Base-by-base conservation (phyloP, 2,329 filamentous ascomycete species). In the Talaromyces marneffei region DNA sequence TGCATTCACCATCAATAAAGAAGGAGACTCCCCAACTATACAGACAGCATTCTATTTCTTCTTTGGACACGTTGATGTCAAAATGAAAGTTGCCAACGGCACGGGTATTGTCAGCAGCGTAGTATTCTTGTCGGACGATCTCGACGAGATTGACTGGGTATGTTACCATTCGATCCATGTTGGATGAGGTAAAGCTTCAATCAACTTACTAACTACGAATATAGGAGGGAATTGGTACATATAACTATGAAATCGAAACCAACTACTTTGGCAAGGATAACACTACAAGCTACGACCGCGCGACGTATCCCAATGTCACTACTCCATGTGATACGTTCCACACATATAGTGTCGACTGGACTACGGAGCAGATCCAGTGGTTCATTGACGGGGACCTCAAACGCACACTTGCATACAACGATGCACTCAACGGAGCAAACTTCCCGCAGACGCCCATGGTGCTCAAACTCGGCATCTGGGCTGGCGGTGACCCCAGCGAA, bases 241-340 rank as follows among this genome's bases (percentile, higher is more conserved):
- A 74, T 59, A 71, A 67, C 20, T 68, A 65, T 54, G 64, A 71
- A 55, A 72, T 78, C 37, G 92, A 97, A 77, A 90, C 88, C 69
- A 97, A 97, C 78, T 99, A 96, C 79, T 99, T 97, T 69, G 91
- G 92, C 75, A 97, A 97, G 78, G 94, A 93, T 60, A 83, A 91
- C 68, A 91, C 90, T 0, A 67, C 72, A 3, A 84, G 84, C 12
- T 96, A 94, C 79, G 91, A 96, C 77, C 89, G 93, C 61, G 93
- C 88, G 64, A 88, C 89, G 62, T 92, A 90, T 73, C 88, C 92
- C 74, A 77, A 85, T 2, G 79, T 87, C 70, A 68, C 79, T 65
- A 77, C 82, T 69, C 93, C 89, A 62, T 74, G 78, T 63, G 68
- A 71, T 33, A 65, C 63, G 44, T 79, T 76, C 69, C 76, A 79